A percentile compares a stretch with the other conserved stretches of the same genome.
Evolutionary conservation across 2,329 filamentous ascomycete genomes (phyloP).

Genomic region (Arthrobotrys sinensis): DNA sequence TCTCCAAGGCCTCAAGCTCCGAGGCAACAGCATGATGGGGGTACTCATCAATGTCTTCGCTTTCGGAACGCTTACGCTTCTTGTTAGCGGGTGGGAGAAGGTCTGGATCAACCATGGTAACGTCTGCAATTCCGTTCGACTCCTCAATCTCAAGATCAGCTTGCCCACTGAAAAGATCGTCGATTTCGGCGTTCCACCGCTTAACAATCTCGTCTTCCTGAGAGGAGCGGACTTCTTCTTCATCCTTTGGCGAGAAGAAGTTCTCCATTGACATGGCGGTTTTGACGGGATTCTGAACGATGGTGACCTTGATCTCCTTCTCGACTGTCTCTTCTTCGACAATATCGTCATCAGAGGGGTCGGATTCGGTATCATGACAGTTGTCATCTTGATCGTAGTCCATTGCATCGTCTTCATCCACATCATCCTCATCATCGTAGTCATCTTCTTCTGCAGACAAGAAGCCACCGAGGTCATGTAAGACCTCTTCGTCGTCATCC

Average conservation of each 20-base stretch:
- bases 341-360: constrained; percentile 30
- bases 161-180: constrained; percentile 16
- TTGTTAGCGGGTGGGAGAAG: constrained; percentile 28
- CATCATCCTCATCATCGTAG: constrained; percentile 59
- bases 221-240: neutral
- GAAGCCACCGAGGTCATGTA: constrained; percentile 14
- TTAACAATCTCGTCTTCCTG: constrained; percentile 22
- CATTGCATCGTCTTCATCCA: constrained; percentile 42
- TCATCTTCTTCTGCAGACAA: constrained; percentile 45
- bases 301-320: neutral
- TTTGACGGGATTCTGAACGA: constrained; percentile 44
- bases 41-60: constrained; percentile 34
- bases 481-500: neutral
- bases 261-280: constrained; percentile 60
- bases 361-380: constrained; percentile 43
- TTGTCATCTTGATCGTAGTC: constrained; percentile 55
- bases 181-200: constrained; percentile 16
- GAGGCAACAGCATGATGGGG: neutral
- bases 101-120: constrained; percentile 8
- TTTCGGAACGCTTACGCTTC: constrained; percentile 50
- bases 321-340: constrained; percentile 35
- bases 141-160: constrained; percentile 9
- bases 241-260: constrained; percentile 58
- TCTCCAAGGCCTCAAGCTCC: constrained; percentile 4
- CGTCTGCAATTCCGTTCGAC: neutral